Evolutionary conservation across 2,329 filamentous ascomycete species (phyloP), one percentile per base, ranked within the genome.

Genomic region (Talaromyces sp.): DNA sequence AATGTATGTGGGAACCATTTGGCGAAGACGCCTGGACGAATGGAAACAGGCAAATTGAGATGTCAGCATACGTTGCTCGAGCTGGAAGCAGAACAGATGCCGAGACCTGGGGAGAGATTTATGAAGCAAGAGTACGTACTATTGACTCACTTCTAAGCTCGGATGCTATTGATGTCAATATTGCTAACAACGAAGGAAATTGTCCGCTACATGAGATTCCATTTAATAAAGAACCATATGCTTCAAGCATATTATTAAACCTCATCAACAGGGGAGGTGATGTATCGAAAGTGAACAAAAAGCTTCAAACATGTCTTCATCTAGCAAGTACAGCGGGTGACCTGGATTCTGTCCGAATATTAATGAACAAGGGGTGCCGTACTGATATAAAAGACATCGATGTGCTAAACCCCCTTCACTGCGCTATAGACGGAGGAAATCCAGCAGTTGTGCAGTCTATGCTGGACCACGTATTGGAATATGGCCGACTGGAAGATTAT

Each of bases 311-410:
- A 6, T 66, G 58, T 61, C 61, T 66, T 55, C 58, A 64, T 31
- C 63, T 66, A 46, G 62, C 58, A 35, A 65, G 59, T 55, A 53
- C 61, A 41, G 60, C 57, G 50, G 56, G 63, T 21, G 63, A 63
- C 27, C 38, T 64, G 11, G 56, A 63, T 21, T 59, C 59, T 19
- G 57, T 66, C 41, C 55, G 59, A 55, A 63, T 50, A 58, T 52
- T 66, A 26, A 46, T 64, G 49, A 53, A 61, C 49, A 51, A 58
- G 38, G 61, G 58, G 32, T 35, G 61, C 49, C 52, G 63, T 56
- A 63, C 63, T 26, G 27, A 57, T 53, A 31, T 63, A 19, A 17
- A 43, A 24, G 64, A 66, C 35, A 31, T 51, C 5, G 7, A 63
- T 31, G 49, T 61, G 21, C 56, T 58, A 55, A 64, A 50, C 31